Evolutionary conservation across 495 filamentous ascomycete species (phyloP).

Genomic region (Daldinia decipiens): DNA sequence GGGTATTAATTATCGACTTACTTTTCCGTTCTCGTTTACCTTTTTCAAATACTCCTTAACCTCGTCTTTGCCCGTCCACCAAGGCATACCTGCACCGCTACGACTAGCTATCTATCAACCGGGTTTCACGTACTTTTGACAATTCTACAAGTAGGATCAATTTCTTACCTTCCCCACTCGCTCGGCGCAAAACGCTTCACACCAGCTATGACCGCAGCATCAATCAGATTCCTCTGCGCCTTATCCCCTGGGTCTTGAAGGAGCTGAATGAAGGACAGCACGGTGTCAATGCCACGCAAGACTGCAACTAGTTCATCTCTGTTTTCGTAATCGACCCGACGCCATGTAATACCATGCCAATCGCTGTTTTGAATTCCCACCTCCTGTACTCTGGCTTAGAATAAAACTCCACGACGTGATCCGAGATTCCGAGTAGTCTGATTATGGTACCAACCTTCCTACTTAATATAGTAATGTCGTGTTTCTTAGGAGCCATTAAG

Average conservation of each 20-base stretch:
- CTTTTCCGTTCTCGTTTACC: conserved; percentile 62
- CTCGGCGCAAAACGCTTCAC: conserved; percentile 65
- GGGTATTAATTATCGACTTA: conserved; percentile 23
- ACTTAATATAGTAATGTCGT: conserved; percentile 61
- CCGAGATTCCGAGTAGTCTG: background rate
- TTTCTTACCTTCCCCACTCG: conserved; percentile 55
- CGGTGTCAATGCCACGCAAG: conserved; percentile 62
- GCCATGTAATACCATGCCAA: conserved; percentile 40
- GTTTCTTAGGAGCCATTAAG: conserved; percentile 60
- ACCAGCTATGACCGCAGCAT: conserved; percentile 62
- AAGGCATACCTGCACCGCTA: conserved; percentile 48
- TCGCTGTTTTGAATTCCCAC: background rate
- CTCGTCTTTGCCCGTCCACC: conserved; percentile 60
- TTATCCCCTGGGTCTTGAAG: conserved; percentile 51
- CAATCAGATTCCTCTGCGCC: conserved; percentile 59
- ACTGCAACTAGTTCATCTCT: conserved; percentile 47
- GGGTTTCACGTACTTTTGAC: background rate
- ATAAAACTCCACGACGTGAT: background rate
- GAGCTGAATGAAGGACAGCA: conserved; percentile 63
- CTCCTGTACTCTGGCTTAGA: background rate
- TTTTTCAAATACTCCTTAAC: conserved; percentile 61
- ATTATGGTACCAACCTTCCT: conserved; percentile 52
- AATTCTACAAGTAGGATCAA: background rate
- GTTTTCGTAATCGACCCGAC: conserved; percentile 59
- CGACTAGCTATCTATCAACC: background rate